These are phyloP conservation scores for Dactylonectria estremocensis DNA, from an alignment of 2,329 filamentous ascomycete species.

Conservation along the genomic window DNA sequence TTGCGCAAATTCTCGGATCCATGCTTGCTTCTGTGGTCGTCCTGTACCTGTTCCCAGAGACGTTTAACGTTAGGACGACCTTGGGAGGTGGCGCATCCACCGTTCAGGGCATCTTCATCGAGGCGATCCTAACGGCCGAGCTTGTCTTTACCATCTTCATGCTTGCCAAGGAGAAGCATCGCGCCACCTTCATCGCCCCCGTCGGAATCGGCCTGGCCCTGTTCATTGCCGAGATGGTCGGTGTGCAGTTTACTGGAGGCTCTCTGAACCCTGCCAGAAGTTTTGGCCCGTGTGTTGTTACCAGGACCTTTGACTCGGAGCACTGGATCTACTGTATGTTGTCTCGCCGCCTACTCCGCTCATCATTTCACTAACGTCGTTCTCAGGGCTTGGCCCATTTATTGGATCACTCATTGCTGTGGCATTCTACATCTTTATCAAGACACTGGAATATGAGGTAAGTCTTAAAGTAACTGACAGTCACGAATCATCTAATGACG, in stretches of 20 bases:
- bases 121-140: constrained; percentile 64
- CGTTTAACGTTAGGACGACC: constrained; percentile 59
- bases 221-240: constrained; percentile 62
- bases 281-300: constrained; percentile 63
- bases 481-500: background rate
- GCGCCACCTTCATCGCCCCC: constrained; percentile 63
- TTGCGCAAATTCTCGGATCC: constrained; percentile 66
- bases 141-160: constrained; percentile 66
- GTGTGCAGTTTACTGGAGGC: constrained; percentile 64
- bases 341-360: background rate
- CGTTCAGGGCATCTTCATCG: constrained; percentile 65
- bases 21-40: constrained; percentile 61
- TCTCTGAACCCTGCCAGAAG: constrained; percentile 64
- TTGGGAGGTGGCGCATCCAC: constrained; percentile 57
- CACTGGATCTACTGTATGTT: constrained; percentile 64
- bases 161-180: constrained; percentile 67
- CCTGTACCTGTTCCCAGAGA: constrained; percentile 59
- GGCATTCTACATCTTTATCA: constrained; percentile 58
- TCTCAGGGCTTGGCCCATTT: constrained; percentile 53
- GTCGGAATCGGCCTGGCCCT: constrained; percentile 63
- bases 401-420: constrained; percentile 55
- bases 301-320: constrained; percentile 56
- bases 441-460: constrained; percentile 58
- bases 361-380: constrained; percentile 14
- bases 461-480: background rate